Base-by-base conservation (phyloP, 2,329 filamentous ascomycete genomes). In the Ophiobolus disseminans region DNA sequence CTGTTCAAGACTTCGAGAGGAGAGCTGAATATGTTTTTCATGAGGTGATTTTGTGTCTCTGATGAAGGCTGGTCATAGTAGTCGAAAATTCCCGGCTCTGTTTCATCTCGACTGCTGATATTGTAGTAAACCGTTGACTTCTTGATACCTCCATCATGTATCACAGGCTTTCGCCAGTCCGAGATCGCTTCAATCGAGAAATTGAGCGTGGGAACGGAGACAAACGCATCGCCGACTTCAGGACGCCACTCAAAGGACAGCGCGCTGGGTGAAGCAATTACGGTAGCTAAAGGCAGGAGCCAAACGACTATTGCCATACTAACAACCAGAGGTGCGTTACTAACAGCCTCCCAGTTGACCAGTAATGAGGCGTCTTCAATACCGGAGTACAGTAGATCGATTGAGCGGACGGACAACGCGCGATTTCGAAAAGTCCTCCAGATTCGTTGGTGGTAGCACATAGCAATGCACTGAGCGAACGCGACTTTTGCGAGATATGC, bases 181-280 rank as follows among this genome's bases (percentile, higher is more conserved):
- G 61, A 64, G 16, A 34, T 48, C 28, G 70, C 70, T 32, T 79
- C 61, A 3, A 37, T 42, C 0, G 56, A 54, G 35, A 70, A 73
- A 20, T 70, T 60, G 16, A 73, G 48, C 6, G 55, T 63, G 3
- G 63, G 62, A 2, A 69, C 59, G 3, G 5, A 5, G 9, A 20
- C 14, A n/a, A 25, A 28, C 6, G 16, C 38, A 13, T 11, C 14
- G 45, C 44, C 3, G 25, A 28, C 1, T 65, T 60, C 4, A 57
- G 46, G n/a, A 47, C 65, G 19, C 39, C 69, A 48, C 20, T 52
- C 72, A 55, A 77, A 75, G 1, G 68, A 67, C 14, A 73, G 51
- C 3, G 70, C 63, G 16, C 67, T 65, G 5, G 70, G 70, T 10
- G 67, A 68, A 32, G 78, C 67, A 41, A 73, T 67, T 17, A 73